Evolutionary conservation across 768 basidiomycete genomes (phyloP).

Genomic region (Rhizopogon rudus): DNA sequence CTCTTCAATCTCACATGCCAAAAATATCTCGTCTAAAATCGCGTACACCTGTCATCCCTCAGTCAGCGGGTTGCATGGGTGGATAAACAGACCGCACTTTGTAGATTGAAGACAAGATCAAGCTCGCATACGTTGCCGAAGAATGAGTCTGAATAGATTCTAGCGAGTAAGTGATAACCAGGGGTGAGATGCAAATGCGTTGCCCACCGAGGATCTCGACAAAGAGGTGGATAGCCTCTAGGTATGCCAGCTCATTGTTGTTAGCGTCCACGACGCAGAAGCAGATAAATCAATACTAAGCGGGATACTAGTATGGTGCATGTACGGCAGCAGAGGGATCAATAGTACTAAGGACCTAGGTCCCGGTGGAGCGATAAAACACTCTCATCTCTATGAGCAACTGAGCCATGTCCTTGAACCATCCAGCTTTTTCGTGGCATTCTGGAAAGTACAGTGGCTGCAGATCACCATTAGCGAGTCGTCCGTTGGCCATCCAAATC

Average conservation of each 20-base stretch:
- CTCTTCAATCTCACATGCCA: constrained; percentile 99
- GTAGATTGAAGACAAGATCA: constrained; percentile 96
- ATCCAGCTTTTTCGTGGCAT: no score
- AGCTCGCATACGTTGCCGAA: constrained; percentile 99
- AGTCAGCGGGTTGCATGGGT: constrained; percentile 2
- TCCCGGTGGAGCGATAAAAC: no score
- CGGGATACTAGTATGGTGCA: no score
- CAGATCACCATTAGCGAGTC: no score
- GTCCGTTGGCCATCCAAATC: no score
- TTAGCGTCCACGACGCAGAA: constrained; percentile 98
- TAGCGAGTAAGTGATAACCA: background rate
- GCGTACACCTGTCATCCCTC: constrained; percentile 74
- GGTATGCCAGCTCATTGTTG: constrained; percentile 95
- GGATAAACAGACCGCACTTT: constrained; percentile 46
- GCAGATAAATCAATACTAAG: constrained; percentile 8
- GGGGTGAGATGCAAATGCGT: background rate
- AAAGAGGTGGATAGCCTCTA: constrained; percentile 97
- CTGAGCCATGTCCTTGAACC: no score
- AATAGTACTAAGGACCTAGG: no score
- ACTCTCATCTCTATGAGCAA: no score
- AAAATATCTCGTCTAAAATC: constrained; percentile 95
- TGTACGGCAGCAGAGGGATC: no score
- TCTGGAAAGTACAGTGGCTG: no score
- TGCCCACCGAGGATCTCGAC: constrained; percentile 91
- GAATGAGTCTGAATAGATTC: constrained; percentile 71